phyloP scores from a whole-genome alignment of 495 filamentous ascomycete species.

The Penicillium cinerascens region DNA sequence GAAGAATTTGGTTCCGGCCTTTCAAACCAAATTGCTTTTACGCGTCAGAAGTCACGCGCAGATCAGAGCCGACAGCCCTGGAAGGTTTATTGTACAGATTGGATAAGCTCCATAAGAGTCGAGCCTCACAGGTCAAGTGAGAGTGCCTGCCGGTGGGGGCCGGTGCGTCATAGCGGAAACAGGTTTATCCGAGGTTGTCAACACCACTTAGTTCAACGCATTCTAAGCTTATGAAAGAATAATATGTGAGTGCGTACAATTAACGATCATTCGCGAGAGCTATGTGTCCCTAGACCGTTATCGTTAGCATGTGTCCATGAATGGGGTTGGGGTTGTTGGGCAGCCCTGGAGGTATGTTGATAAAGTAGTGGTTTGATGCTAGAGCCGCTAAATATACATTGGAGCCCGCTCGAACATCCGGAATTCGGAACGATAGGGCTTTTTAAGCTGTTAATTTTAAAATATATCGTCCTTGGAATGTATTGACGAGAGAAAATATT shows the following conservation, averaged over 20 bases:
- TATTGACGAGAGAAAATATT: background rate
- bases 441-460: background rate
- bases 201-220: background rate
- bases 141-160: constrained; percentile 11
- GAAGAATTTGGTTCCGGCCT: constrained; percentile 5
- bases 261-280: background rate
- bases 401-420: background rate
- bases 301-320: no score
- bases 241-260: background rate
- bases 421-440: background rate
- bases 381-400: background rate
- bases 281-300: no score
- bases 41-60: background rate
- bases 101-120: background rate
- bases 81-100: background rate
- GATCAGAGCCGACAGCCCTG: background rate
- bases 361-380: no score
- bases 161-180: constrained; percentile 20
- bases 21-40: background rate
- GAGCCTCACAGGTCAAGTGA: background rate
- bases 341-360: no score
- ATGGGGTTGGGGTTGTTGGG: no score
- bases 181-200: background rate
- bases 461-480: no score
- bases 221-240: background rate